These are phyloP conservation scores for Drechslera avenae DNA, from an alignment of 2,329 filamentous ascomycete species.

Conservation along the genomic window DNA sequence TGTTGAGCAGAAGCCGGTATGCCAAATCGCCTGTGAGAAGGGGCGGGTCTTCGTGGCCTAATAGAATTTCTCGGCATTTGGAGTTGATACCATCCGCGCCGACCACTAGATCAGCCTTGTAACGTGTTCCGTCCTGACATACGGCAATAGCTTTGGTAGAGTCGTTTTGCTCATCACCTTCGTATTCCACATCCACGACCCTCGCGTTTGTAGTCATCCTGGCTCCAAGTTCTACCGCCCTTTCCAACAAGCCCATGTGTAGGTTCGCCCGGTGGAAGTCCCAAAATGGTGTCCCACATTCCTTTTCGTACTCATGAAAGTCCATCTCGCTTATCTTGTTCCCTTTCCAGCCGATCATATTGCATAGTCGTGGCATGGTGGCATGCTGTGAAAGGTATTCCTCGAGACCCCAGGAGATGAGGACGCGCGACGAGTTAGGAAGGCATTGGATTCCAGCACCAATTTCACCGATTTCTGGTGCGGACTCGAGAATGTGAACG, in stretches of 20 bases:
- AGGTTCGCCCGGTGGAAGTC: slow-evolving; percentile 62
- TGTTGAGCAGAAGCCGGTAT: slow-evolving; percentile 56
- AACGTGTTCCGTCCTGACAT: slow-evolving; percentile 46
- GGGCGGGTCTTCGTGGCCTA: slow-evolving; percentile 55
- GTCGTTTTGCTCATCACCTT: slow-evolving; percentile 21
- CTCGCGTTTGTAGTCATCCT: slow-evolving; percentile 52
- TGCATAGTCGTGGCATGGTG: slow-evolving; percentile 50
- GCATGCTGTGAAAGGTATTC: slow-evolving; percentile 50
- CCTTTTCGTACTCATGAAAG: slow-evolving; percentile 49
- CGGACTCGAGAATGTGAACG: slow-evolving; percentile 57
- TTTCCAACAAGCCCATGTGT: slow-evolving; percentile 55
- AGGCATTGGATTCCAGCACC: slow-evolving; percentile 60
- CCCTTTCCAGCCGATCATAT: slow-evolving; percentile 61
- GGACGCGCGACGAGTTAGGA: slow-evolving; percentile 55
- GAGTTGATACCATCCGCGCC: slow-evolving; percentile 58
- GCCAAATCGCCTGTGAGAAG: slow-evolving; percentile 58
- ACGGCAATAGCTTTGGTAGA: slow-evolving; percentile 49
- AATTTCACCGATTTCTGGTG: slow-evolving; percentile 55
- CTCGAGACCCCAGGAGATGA: slow-evolving; percentile 58
- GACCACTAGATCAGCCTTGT: slow-evolving; percentile 53
- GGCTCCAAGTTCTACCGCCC: slow-evolving; percentile 57
- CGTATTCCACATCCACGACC: slow-evolving; percentile 51
- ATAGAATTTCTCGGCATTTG: slow-evolving; percentile 52
- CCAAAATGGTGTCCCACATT: slow-evolving; percentile 55
- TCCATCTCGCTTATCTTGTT: slow-evolving; percentile 56